A percentile compares a stretch with the other conserved stretches of the same genome.
These are phyloP conservation scores for Saturnispora diversa DNA, from an alignment of 805 yeast species.

Conservation along the genomic window DNA sequence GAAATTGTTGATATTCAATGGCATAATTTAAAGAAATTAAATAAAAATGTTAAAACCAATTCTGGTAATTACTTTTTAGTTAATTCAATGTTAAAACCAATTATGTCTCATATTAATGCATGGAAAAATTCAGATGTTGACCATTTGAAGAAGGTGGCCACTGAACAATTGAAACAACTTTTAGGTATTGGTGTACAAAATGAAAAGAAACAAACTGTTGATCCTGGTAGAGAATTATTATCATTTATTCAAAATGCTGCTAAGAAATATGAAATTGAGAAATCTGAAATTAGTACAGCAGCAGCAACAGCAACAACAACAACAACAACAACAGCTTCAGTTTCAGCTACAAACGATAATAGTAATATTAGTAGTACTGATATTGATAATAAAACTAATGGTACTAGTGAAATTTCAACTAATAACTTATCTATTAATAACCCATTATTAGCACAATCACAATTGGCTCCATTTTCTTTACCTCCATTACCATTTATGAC, in stretches of 20 bases:
- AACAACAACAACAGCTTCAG: slow-evolving; percentile 6
- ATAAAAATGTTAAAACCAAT: slow-evolving; percentile 29
- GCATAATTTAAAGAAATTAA: slow-evolving; percentile 49
- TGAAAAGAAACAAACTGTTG: slow-evolving; percentile 30
- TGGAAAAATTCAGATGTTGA: slow-evolving; percentile 46
- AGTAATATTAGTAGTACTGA: background rate
- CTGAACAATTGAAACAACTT: slow-evolving; percentile 52
- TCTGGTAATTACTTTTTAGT: slow-evolving; percentile 36
- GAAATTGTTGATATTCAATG: slow-evolving; percentile 83
- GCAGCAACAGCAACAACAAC: background rate
- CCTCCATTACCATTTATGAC: slow-evolving; percentile 16
- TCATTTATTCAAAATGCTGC: slow-evolving; percentile 49
- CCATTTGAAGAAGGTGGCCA: slow-evolving; percentile 55
- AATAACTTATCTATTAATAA: background rate
- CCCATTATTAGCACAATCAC: slow-evolving; percentile 1
- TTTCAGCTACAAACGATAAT: slow-evolving; percentile 9
- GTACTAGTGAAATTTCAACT: background rate
- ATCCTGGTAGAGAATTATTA: slow-evolving; percentile 73
- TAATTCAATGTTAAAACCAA: slow-evolving; percentile 42
- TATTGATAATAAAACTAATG: too few species aligned
- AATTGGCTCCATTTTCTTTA: slow-evolving; percentile 3
- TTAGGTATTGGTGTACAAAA: slow-evolving; percentile 41
- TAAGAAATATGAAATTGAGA: slow-evolving; percentile 20
- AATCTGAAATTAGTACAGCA: background rate
- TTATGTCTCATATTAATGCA: slow-evolving; percentile 47